These are phyloP conservation scores for Xylaria polymorpha DNA, from an alignment of 2,329 filamentous ascomycete species.

Conservation along the genomic window DNA sequence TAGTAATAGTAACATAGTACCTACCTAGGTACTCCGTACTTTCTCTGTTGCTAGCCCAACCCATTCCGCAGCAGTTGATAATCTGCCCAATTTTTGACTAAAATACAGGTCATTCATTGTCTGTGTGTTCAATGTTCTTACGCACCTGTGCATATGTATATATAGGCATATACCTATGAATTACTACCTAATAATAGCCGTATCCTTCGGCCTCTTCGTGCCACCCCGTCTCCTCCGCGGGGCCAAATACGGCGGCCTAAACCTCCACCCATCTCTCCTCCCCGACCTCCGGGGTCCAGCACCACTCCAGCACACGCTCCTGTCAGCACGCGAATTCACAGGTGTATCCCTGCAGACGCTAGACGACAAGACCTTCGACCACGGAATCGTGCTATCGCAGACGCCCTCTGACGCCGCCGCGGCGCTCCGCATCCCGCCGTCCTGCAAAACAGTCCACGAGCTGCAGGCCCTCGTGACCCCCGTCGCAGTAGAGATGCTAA, in stretches of 20 bases:
- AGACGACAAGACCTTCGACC: constrained; percentile 80
- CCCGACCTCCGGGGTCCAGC: constrained; percentile 88
- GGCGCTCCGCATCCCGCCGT: constrained; percentile 61
- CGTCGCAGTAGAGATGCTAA: constrained; percentile 76
- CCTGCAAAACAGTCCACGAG: constrained; percentile 62
- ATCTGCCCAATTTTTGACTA: too few species aligned
- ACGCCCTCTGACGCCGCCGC: constrained; percentile 68
- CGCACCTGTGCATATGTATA: too few species aligned
- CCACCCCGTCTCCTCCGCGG: constrained; percentile 77
- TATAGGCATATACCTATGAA: too few species aligned
- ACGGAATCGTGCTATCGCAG: constrained; percentile 79
- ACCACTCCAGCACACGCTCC: constrained; percentile 85
- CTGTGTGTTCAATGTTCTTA: too few species aligned
- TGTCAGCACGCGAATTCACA: constrained; percentile 69
- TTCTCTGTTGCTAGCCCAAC: too few species aligned
- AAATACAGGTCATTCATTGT: too few species aligned
- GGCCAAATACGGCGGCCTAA: constrained; percentile 86
- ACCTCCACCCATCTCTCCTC: constrained; percentile 91
- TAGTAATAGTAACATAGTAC: too few species aligned
- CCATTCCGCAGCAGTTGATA: too few species aligned
- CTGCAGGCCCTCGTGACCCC: constrained; percentile 65
- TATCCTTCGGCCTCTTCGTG: constrained; percentile 93
- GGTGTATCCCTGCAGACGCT: constrained; percentile 91
- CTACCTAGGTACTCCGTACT: too few species aligned
- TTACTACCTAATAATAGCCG: constrained; percentile 80